Evolutionary conservation across 202 grass and related monocot species (phyloP), one percentile per base, ranked within the genome.

Genomic region (Setaria italica): DNA sequence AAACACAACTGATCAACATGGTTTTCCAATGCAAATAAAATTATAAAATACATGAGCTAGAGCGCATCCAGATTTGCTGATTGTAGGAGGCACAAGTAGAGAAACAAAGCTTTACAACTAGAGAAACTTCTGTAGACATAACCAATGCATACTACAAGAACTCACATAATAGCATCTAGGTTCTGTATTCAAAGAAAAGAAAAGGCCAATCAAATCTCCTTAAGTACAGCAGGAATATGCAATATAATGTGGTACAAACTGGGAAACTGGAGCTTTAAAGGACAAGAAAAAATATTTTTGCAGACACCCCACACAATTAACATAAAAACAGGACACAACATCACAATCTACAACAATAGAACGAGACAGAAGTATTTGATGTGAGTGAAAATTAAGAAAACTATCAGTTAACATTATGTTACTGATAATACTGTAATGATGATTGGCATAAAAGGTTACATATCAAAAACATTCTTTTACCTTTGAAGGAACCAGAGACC

Each of bases 401-500:
- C 42, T 54, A 25, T 0, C 25, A 25, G 25, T 25, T 25, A 25
- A 25, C 25, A 25, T 25, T 25, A 25, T 25, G 25, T 25, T 25
- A 25, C 25, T 70, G 41, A 51, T 16, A 51, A 4, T 71, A 29
- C 6, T 50, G 45, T 50, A 51, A 73, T 54, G 33, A 74, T 74
- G 17, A 6, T 14, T 4, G 48, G 32, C 72, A 72, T 65, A 50
- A 78, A 85, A 9, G 78, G 79, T 58, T 29, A 65, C 20, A 62
- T n/a, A 65, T 81, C 46, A 17, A 83, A 83, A 63, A 39, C 14
- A 83, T 80, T 0, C 0, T 59, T 82, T 50, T 91, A 92, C 96
- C 96, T 99, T 95, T 59, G 89, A 88, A 80, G 90, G 86, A 87
- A 95, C 85, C 58, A 82, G 80, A 63, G 88, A 89, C 96, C 93